Conservation (phyloP, 495 filamentous ascomycete genomes). For the Neurospora sp. region DNA sequence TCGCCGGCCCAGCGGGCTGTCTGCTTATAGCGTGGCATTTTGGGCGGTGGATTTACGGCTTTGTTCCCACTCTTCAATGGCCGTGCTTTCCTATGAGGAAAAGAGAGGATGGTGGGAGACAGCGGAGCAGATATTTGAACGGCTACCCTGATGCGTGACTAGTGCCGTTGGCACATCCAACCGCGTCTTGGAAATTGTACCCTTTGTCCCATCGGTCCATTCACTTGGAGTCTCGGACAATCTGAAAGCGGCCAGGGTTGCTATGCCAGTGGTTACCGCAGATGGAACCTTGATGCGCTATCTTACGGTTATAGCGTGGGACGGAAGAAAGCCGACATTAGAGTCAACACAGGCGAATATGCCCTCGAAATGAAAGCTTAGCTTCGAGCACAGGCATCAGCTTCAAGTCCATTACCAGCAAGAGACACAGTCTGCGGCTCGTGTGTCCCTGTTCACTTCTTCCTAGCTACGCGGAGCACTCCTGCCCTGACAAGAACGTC, state of each 20-base stretch:
- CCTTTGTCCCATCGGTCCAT: background rate
- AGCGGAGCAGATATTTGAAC: background rate
- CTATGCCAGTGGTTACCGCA: background rate
- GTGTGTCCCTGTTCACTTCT: background rate
- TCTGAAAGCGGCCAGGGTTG: background rate
- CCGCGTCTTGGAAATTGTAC: background rate
- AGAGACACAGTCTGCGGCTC: background rate
- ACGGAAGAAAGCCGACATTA: background rate
- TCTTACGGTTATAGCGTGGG: background rate
- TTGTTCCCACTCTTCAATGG: background rate
- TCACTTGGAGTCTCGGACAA: background rate
- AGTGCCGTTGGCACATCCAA: background rate
- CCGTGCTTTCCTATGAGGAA: background rate
- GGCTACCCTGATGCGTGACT: background rate
- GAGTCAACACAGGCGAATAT: background rate
- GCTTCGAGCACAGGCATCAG: background rate
- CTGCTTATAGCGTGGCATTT: background rate
- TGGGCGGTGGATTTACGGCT: background rate
- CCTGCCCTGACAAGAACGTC: background rate
- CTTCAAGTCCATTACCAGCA: background rate
- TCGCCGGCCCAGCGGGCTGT: background rate
- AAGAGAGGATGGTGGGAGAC: background rate
- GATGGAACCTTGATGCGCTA: background rate
- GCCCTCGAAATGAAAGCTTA: background rate
- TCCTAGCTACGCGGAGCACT: background rate